These are phyloP conservation scores for Kwoniella sp. DNA, from an alignment of 768 basidiomycete genomes.

Conservation along the genomic window DNA sequence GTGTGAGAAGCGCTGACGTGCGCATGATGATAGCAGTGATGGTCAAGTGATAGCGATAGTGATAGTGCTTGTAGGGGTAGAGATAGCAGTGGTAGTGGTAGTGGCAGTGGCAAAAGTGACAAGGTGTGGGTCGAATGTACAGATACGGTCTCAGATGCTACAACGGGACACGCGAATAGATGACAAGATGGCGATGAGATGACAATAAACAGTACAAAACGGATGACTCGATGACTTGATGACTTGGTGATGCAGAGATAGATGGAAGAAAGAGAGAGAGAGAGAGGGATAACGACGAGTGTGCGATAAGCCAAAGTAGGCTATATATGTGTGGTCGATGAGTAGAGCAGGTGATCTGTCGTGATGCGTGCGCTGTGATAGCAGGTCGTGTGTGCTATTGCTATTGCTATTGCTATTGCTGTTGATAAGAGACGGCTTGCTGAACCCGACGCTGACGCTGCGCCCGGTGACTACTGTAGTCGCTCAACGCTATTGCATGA, in stretches of 20 bases:
- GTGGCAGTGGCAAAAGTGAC: too few species aligned
- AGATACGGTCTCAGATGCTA: neutral
- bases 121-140: too few species aligned
- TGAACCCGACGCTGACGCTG: too few species aligned
- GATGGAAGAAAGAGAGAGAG: conserved; percentile 6
- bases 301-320: neutral
- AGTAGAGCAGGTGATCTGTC: conserved; percentile 12
- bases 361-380: conserved; percentile 8
- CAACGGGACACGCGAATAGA: neutral
- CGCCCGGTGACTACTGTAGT: too few species aligned
- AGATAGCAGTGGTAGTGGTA: too few species aligned
- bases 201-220: too few species aligned
- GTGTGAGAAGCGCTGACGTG: conserved; percentile 47
- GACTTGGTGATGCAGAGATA: conserved; percentile 1
- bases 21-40: conserved; percentile 47
- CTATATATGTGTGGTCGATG: conserved; percentile 5
- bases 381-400: conserved; percentile 5
- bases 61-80: too few species aligned
- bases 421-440: conserved; percentile 2
- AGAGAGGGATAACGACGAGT: neutral
- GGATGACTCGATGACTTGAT: neutral
- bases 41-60: neutral
- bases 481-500: conserved; percentile 11
- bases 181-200: too few species aligned
- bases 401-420: neutral